Base-by-base conservation (phyloP, 2,329 filamentous ascomycete species). In the Ceratocystis eucalypticola region DNA sequence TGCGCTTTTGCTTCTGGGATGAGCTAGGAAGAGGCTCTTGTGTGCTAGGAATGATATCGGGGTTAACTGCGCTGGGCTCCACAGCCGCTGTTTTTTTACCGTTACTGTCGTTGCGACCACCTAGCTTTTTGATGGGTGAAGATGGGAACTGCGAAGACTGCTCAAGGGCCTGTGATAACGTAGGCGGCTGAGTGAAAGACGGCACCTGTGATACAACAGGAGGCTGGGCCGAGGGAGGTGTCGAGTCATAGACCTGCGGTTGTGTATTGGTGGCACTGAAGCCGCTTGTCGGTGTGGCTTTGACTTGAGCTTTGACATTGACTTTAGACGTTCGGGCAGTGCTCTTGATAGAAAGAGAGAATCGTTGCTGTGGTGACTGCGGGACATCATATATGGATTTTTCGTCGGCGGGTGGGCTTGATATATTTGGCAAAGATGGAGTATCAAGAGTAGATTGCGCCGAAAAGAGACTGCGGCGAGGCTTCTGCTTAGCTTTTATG, bases 311-410 rank as follows among this genome's bases (percentile, higher is more conserved):
- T 28, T 48, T 33, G 5, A 30, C 22, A 5, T 3, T 44, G 4
- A 33, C 22, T 33, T 25, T 22, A 7, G 55, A 28, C 25, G 44
- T 50, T 6, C 10, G n/a, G 15, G 30, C 1, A 15, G 25, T 30
- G 46, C 12, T 33, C 17, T 53, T 57, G 41, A 20, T 37, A 3
- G 64, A 50, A 2, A 53, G 53, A 46, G 46, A 55, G 59, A 30
- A 33, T 8, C 15, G 15, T 33, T 30, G 22, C n/a, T 20, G 20
- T 17, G 64, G 64, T 8, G 64, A 65, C 17, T 64, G 41, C n/a
- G 67, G 67, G 5, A 68, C 67, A 53, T 68, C 67, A 45, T 68
- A 68, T 12, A 68, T 53, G 2, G 64, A 68, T 3, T 17, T 22
- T 17, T 50, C 46, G 10, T 28, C 28, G 17, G 17, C 7, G 8